These are phyloP conservation scores for Sphagnum tenellum DNA, from an alignment of 225 moss, liverwort and hornwort species.

Conservation along the genomic window DNA sequence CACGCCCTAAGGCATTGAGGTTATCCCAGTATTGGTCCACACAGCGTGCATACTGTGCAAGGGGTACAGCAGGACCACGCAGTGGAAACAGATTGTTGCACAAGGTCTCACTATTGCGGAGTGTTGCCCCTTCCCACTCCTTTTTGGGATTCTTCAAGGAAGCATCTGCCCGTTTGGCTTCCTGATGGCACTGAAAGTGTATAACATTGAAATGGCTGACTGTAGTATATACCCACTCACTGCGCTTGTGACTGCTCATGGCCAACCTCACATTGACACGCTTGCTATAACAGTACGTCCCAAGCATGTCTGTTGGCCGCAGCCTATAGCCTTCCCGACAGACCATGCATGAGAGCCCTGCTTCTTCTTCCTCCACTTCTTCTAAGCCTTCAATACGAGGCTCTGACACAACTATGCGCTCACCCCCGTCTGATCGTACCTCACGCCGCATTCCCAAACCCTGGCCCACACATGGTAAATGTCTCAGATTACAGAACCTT, in stretches of 20 bases:
- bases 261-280: conserved; percentile 80
- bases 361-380: conserved; percentile 99
- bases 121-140: conserved; percentile 97
- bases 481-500: no score
- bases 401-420: conserved; percentile 90
- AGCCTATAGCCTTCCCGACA: conserved; percentile 91
- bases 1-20: conserved; percentile 90
- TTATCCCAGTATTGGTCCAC: conserved; percentile 99
- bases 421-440: conserved; percentile 92
- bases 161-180: conserved; percentile 97
- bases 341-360: conserved; percentile 98
- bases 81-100: conserved; percentile 97
- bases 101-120: conserved; percentile 89
- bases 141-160: conserved; percentile 97
- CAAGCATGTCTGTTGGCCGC: conserved; percentile 95
- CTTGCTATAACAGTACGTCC: conserved; percentile 93
- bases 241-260: conserved; percentile 73
- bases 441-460: conserved; percentile 96
- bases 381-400: conserved; percentile 92
- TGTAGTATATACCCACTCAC: conserved; percentile 97
- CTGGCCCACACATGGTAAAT: conserved; percentile 21
- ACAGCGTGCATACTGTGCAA: conserved; percentile 89
- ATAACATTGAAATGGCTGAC: conserved; percentile 99
- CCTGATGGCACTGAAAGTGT: conserved; percentile 99
- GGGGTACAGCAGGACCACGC: conserved; percentile 83